These are phyloP conservation scores for Cadophora gregata DNA, from an alignment of 2,329 filamentous ascomycete genomes.

Conservation along the genomic window DNA sequence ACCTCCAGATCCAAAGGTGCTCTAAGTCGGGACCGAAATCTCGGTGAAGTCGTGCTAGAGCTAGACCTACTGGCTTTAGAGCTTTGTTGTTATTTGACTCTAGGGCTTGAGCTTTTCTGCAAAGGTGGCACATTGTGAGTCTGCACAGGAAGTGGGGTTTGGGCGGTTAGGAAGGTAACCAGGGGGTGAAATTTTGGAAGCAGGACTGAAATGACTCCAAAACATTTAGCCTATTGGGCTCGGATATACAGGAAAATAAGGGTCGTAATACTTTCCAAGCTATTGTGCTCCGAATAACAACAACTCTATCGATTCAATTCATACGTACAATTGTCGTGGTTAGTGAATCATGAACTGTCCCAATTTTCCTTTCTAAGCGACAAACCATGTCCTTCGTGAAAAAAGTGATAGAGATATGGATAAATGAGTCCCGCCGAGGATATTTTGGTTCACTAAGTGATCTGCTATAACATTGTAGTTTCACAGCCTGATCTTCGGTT, in stretches of 20 bases:
- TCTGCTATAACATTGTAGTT: too few relatives aligned
- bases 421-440: too few relatives aligned
- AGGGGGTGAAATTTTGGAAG: background rate
- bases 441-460: too few relatives aligned
- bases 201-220: background rate
- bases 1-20: constrained; percentile 18
- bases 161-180: background rate
- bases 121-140: constrained; percentile 16
- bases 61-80: constrained; percentile 9
- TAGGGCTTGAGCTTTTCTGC: constrained; percentile 4
- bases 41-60: constrained; percentile 16
- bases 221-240: too few relatives aligned
- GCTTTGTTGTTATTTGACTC: constrained; percentile 5
- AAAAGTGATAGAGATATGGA: too few relatives aligned
- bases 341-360: background rate
- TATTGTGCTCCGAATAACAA: background rate
- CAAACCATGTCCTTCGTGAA: too few relatives aligned
- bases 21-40: constrained; percentile 21
- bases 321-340: background rate
- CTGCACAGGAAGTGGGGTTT: background rate
- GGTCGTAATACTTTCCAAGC: background rate
- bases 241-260: background rate
- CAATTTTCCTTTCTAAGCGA: too few relatives aligned
- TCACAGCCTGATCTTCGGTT: too few relatives aligned
- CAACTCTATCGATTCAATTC: background rate